A percentile compares a stretch with the other conserved stretches of the same genome.
Evolutionary conservation across 192 early-diverging fungal species (phyloP).

Genomic region (Mortierella hygrophila): DNA sequence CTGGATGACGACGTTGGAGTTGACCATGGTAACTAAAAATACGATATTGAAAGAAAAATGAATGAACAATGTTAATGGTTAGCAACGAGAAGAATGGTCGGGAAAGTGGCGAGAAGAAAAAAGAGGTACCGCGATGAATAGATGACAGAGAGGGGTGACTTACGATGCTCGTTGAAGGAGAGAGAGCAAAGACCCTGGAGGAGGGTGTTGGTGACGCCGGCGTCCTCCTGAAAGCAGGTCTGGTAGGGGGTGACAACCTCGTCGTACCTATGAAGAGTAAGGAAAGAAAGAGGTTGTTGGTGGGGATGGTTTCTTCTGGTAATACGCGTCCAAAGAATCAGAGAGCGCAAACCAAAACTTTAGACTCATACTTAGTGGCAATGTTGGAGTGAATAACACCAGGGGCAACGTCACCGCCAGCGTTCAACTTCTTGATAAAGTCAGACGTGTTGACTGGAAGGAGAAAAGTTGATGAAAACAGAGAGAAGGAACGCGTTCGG

Average conservation of each 20-base stretch:
- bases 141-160: neutral
- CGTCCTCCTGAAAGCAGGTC: constrained; percentile 14
- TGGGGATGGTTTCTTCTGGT: neutral
- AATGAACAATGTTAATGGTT: neutral
- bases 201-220: constrained; percentile 16
- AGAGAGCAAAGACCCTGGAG: constrained; percentile 31
- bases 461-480: neutral
- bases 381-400: constrained; percentile 34
- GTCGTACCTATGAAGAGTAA: constrained; percentile 8
- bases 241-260: constrained; percentile 39
- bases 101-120: neutral
- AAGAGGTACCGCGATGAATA: neutral
- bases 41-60: neutral
- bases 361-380: constrained; percentile 18
- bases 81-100: neutral
- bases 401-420: constrained; percentile 18
- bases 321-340: neutral
- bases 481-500: neutral
- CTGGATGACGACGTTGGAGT: constrained; percentile 32
- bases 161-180: constrained; percentile 36
- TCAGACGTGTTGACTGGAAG: constrained; percentile 9
- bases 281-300: neutral
- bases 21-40: constrained; percentile 35
- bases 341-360: neutral
- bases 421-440: constrained; percentile 33